Base-by-base conservation (phyloP, 805 yeast species). In the Pichia thaimueangensis region DNA sequence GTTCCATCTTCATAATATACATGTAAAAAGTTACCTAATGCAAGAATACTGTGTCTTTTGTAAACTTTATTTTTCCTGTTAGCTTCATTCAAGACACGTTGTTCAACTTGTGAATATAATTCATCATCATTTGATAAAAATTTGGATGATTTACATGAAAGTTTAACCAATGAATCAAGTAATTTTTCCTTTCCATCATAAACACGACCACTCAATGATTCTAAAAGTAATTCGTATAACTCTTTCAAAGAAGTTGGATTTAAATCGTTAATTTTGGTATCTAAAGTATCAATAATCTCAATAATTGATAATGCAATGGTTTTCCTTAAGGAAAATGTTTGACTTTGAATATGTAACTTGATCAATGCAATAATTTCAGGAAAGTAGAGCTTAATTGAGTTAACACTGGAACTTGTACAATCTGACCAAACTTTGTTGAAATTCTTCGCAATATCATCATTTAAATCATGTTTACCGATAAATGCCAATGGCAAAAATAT, bases 131-230 rank as follows among this genome's bases (percentile, higher is more conserved):
- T 37, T 0, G 39, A 28, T 12, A 80, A 50, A 34, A 56, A 65
- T 0, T 50, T 52, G 36, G 67, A 61, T 8, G 78, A 69, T 45
- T 75, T 76, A 15, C 66, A 54, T 0, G 81, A 56, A 25, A 84
- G 67, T 2, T 76, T 62, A 0, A 85, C 82, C 41, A 89, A 63
- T 0, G 96, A 85, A 29, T 76, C 78, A 16, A 87, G 65, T 1
- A 93, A 72, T 23, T 69, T 60, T 51, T 88, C 96, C 54, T 91
- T 91, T 6, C 97, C 97, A 13, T 71, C 70, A 93, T 96, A 91
- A 9, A 91, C 74, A 46, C 94, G 76, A 1, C 96, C 96, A 42
- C 71, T 68, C 42, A 80, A 69, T 0, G 94, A 77, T 23, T 70
- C 71, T 15, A 84, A 57, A 35, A 86, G 64, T 6, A 78, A 64